phyloP scores from a whole-genome alignment of 1,284 basidiomycete genomes.

The Austroboletus novae-zelandiae region DNA sequence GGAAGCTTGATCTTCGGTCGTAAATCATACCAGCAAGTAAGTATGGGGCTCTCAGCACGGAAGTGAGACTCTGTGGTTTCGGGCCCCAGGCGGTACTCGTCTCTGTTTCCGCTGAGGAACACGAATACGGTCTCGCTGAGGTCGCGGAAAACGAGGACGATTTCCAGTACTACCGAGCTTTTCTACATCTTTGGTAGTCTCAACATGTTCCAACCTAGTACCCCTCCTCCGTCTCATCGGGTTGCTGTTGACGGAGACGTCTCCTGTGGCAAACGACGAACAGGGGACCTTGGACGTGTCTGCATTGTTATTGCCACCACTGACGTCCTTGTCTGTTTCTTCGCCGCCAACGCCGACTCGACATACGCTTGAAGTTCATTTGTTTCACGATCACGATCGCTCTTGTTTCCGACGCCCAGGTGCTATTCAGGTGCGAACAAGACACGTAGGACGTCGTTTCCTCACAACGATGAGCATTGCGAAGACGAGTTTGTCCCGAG shows the following conservation, averaged over 20 bases:
- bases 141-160: constrained; percentile 16
- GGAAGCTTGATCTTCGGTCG: too few relatives aligned
- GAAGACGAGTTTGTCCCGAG: constrained; percentile 30
- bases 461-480: constrained; percentile 14
- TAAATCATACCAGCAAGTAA: too few relatives aligned
- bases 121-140: not conserved
- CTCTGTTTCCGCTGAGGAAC: constrained; percentile 1
- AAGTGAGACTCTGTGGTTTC: too few relatives aligned
- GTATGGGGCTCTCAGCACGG: too few relatives aligned
- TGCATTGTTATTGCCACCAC: constrained; percentile 29
- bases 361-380: constrained; percentile 13
- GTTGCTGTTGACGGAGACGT: constrained; percentile 2
- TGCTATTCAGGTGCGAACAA: constrained; percentile 4
- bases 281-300: constrained; percentile 20
- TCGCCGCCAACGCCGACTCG: constrained; percentile 5
- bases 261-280: not conserved
- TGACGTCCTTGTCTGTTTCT: constrained; percentile 18
- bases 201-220: constrained; percentile 18
- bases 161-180: too few relatives aligned
- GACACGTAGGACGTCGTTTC: constrained; percentile 13
- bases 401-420: constrained; percentile 19
- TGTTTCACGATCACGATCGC: constrained; percentile 21
- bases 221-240: constrained; percentile 27
- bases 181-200: constrained; percentile 4
- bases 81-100: constrained; percentile 8